A percentile compares a stretch with the other conserved stretches of the same genome.
Evolutionary conservation across 1,284 basidiomycete genomes (phyloP).

Genomic region (Paramarasmius palmivorus): DNA sequence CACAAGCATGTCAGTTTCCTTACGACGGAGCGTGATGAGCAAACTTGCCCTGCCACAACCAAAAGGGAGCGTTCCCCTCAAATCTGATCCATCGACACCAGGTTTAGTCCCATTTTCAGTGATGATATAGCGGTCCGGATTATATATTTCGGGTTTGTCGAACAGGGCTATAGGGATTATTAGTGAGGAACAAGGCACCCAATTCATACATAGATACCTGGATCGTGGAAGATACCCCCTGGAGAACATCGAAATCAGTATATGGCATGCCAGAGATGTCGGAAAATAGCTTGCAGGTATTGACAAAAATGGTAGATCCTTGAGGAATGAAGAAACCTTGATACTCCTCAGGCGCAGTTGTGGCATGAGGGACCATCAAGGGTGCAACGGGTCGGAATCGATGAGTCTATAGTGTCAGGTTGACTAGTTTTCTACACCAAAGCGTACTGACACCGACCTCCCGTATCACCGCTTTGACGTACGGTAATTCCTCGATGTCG

Average conservation of each 20-base stretch:
- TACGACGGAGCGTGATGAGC: neutral
- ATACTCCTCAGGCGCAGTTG: constrained; percentile 14
- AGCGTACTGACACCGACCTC: constrained; percentile 14
- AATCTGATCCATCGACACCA: constrained; percentile 7
- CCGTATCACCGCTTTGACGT: constrained; percentile 24
- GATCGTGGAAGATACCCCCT: constrained; percentile 21
- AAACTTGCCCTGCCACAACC: constrained; percentile 19
- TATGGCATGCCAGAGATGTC: too few relatives aligned
- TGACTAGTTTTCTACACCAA: neutral
- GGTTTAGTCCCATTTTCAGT: constrained; percentile 6
- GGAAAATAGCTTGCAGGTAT: constrained; percentile 14
- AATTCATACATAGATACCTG: constrained; percentile 8
- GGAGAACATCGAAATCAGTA: neutral
- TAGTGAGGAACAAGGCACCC: neutral
- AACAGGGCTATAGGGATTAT: constrained; percentile 14
- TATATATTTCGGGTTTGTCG: constrained; percentile 18
- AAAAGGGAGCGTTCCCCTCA: constrained; percentile 3
- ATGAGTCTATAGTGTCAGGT: constrained; percentile 16
- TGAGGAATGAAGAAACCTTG: constrained; percentile 16
- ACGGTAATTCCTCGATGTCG: constrained; percentile 24
- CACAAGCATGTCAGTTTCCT: neutral
- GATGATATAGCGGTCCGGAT: constrained; percentile 6
- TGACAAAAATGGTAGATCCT: constrained; percentile 19
- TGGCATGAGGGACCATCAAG: constrained; percentile 16
- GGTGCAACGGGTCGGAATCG: constrained; percentile 21